phyloP scores from a whole-genome alignment of 257 asterid species.

The Nicotiana tomentosiformis region DNA sequence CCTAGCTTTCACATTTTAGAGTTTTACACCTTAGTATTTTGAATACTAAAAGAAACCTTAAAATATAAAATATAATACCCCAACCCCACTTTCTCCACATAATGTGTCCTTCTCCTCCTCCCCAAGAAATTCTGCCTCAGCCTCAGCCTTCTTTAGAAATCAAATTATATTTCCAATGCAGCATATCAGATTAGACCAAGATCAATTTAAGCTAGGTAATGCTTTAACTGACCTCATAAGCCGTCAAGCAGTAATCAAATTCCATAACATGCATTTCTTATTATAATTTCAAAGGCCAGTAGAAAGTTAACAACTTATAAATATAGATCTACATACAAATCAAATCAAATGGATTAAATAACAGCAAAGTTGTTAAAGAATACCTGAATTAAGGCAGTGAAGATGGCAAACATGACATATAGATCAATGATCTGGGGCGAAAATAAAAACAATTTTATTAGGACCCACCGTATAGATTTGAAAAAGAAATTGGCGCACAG shows the following conservation, averaged over 20 bases:
- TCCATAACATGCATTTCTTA: background rate
- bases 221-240: background rate
- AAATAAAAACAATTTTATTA: background rate
- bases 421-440: constrained; percentile 68
- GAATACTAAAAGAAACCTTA: background rate
- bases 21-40: background rate
- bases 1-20: background rate
- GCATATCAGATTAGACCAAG: background rate
- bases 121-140: background rate
- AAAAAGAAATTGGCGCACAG: background rate
- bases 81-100: background rate
- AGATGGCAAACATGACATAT: constrained; percentile 54
- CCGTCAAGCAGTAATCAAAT: background rate
- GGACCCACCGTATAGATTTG: background rate
- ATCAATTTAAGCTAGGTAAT: background rate
- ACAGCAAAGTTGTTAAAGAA: background rate
- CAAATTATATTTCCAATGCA: background rate
- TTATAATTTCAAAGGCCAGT: background rate
- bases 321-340: background rate
- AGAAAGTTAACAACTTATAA: background rate
- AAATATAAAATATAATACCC: background rate
- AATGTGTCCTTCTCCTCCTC: background rate
- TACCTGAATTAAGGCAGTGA: constrained; percentile 78
- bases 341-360: background rate
- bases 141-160: background rate